Conservation (phyloP, 495 filamentous ascomycete species). For the Aspergillus ellipticus region DNA sequence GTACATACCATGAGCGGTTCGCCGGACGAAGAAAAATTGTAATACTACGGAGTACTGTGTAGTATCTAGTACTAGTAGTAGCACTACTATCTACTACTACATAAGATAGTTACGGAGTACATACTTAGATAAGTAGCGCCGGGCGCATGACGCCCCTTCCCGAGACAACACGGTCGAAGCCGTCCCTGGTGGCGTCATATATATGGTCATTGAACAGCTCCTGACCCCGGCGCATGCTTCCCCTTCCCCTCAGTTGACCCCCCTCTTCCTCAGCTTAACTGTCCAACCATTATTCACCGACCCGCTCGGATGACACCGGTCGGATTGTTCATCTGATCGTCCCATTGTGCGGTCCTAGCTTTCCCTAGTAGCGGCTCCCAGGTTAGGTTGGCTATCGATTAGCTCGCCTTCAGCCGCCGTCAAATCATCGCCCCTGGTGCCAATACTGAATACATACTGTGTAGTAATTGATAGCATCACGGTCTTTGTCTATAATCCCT, state of each 20-base stretch:
- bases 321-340: conserved; percentile 11
- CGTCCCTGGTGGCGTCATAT: conserved; percentile 12
- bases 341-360: background rate
- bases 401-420: background rate
- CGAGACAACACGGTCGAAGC: conserved; percentile 7
- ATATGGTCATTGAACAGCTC: background rate
- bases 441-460: too few relatives aligned
- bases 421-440: conserved; percentile 6
- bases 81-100: too few relatives aligned
- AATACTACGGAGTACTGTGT: too few relatives aligned
- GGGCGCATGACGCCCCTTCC: conserved; percentile 14
- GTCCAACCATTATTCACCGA: background rate
- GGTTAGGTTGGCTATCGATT: background rate
- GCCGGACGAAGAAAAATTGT: too few relatives aligned
- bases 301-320: conserved; percentile 2
- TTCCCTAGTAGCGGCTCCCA: background rate
- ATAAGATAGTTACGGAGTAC: too few relatives aligned
- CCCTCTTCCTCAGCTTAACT: background rate
- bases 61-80: too few relatives aligned
- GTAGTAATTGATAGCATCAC: background rate
- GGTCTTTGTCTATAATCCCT: background rate
- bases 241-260: background rate
- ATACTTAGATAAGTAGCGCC: background rate
- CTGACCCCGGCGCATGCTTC: background rate
- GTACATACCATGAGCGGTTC: too few relatives aligned